Evolutionary conservation across 2,329 filamentous ascomycete species (phyloP).

Genomic region (Epichloe sylvatica): DNA sequence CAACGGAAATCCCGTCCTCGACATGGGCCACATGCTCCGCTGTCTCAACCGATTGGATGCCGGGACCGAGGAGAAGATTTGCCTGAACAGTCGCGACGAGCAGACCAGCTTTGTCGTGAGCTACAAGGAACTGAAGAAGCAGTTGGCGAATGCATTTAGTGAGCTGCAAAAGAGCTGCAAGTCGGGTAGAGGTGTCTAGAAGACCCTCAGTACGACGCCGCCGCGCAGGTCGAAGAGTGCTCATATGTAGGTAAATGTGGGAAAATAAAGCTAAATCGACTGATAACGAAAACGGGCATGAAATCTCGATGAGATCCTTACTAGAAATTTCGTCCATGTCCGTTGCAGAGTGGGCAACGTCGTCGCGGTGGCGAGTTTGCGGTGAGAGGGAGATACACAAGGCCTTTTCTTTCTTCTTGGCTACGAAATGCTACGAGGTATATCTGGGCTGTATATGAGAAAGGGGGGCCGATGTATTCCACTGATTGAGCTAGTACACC

Average conservation of each 20-base stretch:
- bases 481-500: neutral
- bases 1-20: conserved; percentile 67
- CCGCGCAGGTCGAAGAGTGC: conserved; percentile 4
- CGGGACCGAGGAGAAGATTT: conserved; percentile 73
- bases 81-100: conserved; percentile 77
- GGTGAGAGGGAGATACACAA: neutral
- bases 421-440: neutral
- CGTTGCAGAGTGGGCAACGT: too few relatives aligned
- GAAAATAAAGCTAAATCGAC: neutral
- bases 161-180: conserved; percentile 40
- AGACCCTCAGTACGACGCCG: conserved; percentile 5
- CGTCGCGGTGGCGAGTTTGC: neutral
- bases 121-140: conserved; percentile 74
- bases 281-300: neutral
- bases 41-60: conserved; percentile 89
- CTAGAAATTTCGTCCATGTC: neutral
- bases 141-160: conserved; percentile 41
- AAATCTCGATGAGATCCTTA: neutral
- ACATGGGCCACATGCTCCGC: conserved; percentile 74
- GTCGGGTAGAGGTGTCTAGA: conserved; percentile 22
- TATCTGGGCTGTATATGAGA: neutral
- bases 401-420: neutral
- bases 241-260: conserved; percentile 1
- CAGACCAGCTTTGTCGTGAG: conserved; percentile 78
- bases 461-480: neutral